Evolutionary conservation across 805 yeast species (phyloP), one percentile per base, ranked within the genome.

Genomic region (Myxozyma melibiosi): DNA sequence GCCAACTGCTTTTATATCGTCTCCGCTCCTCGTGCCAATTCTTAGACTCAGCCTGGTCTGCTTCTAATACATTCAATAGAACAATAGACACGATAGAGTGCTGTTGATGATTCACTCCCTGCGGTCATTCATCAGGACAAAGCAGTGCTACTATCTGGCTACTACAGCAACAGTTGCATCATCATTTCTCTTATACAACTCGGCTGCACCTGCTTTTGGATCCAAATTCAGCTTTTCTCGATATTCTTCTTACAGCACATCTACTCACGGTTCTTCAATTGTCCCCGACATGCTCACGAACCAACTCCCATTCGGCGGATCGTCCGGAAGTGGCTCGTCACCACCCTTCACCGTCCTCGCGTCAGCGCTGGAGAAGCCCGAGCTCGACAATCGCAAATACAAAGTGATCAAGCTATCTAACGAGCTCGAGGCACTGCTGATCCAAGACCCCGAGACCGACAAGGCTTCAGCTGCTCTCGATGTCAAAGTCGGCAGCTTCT

Each of bases 401-500:
- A 79, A 90, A 39, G 73, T 84, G 47, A 75, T 92, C 63, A 75
- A 73, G 35, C 78, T 92, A 13, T 78, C 82, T 2, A 90, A 91
- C 72, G 94, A 94, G 0, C 73, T 91, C 1, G 71, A 78, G 35
- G 81, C 83, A 0, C 73, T 92, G 1, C 68, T 94, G 25, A 80
- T 94, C 14, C 88, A 90, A 1, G 97, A 92, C 65, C 85, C 91
- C 0, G 73, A 83, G 0, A 80, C 83, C 14, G 84, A 81, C 42
- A 64, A 78, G 13, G 84, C 87, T 2, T 79, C 94, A 0, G 85
- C 88, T 18, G 83, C 96, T 0, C 66, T 92, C 5, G 81, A 88
- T 37, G 89, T 90, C 1, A 84, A 85, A 2, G 76, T 88, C 0
- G 99, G 99, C 7, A 84, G 96, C 1, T 84, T 84, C 66, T 77